Base-by-base conservation (phyloP, 2,329 filamentous ascomycete species). In the Hortaea sp. region DNA sequence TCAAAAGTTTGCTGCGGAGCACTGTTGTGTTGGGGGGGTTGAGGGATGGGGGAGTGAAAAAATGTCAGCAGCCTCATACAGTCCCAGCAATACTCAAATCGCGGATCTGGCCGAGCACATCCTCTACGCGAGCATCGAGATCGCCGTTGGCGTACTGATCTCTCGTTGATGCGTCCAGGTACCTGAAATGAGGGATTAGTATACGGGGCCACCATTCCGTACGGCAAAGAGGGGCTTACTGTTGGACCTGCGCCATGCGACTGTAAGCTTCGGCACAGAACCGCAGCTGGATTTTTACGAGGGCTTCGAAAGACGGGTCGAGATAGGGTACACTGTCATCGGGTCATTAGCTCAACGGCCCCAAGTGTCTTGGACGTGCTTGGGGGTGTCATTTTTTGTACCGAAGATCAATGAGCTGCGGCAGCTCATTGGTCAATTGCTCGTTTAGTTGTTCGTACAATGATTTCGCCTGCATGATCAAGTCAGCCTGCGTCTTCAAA, bases 251-350 rank as follows among this genome's bases (percentile, higher is more conserved):
- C 28, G 94, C 92, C 92, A 98, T 98, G 41, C 92, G 78, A 51
- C 83, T 89, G 69, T 98, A 98, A 1, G 92, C 92, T 70, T 98
- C 92, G 6, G 94, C 92, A 62, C 94, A 98, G 73, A 98, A 98
- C 34, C 92, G 78, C 60, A 98, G 69, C 71, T 98, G 92, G 56
- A 98, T 98, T 75, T 98, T 98, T 66, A 98, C 92, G 44, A 98
- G 80, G 0, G 94, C 92, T 69, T 98, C 92, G 63, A 98, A 98
- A 51, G 83, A 90, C 0, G 94, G 94, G 61, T 98, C 92, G 47
- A 98, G 79, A 64, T 98, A 98, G 0, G 94, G 94, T 10, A 98
- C 92, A 46, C 60, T 63, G 39, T 31, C 12, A 20, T 20, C 20
- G 4, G 20, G 20, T 20, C 20, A 20, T 20, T 20, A 20, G 20